Evolutionary conservation across 225 moss, liverwort and hornwort species (phyloP).

Genomic region (Bryum argenteum): DNA sequence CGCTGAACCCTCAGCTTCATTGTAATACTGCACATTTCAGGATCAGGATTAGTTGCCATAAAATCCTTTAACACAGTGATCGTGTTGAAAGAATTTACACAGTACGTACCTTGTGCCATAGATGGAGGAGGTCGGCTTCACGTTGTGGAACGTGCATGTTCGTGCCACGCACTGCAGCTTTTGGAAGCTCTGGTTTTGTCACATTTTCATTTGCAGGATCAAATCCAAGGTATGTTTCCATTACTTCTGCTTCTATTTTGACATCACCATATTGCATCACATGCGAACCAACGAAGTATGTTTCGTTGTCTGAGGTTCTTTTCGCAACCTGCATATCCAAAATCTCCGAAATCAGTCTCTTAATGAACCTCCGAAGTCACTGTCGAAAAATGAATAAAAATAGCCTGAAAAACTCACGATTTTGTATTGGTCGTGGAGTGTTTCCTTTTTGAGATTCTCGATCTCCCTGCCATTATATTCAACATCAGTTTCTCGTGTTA

Average conservation of each 20-base stretch:
- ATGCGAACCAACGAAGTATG: conserved; percentile 76
- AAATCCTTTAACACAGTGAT: neutral
- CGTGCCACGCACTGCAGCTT: conserved; percentile 7
- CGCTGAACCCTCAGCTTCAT: conserved; percentile 61
- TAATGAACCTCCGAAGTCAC: neutral
- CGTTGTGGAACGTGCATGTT: conserved; percentile 61
- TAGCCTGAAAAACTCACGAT: conserved; percentile 62
- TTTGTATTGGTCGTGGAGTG: conserved; percentile 72
- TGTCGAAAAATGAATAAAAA: neutral
- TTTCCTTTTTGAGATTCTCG: conserved; percentile 78
- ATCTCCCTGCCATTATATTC: conserved; percentile 59
- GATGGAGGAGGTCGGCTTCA: conserved; percentile 85
- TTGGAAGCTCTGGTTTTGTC: conserved; percentile 37
- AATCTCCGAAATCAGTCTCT: conserved; percentile 3
- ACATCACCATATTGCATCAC: conserved; percentile 93
- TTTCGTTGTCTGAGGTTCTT: conserved; percentile 80
- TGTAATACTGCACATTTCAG: conserved; percentile 56
- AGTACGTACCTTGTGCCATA: conserved; percentile 83
- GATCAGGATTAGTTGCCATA: conserved; percentile 21
- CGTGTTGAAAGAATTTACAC: neutral
- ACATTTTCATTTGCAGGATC: conserved; percentile 58
- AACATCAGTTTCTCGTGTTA: conserved; percentile 22
- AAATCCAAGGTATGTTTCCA: conserved; percentile 55
- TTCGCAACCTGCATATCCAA: conserved; percentile 62
- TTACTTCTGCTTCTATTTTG: conserved; percentile 44